These are phyloP conservation scores for Cyberlindnera maclurae DNA, from an alignment of 805 yeast species.

Conservation along the genomic window DNA sequence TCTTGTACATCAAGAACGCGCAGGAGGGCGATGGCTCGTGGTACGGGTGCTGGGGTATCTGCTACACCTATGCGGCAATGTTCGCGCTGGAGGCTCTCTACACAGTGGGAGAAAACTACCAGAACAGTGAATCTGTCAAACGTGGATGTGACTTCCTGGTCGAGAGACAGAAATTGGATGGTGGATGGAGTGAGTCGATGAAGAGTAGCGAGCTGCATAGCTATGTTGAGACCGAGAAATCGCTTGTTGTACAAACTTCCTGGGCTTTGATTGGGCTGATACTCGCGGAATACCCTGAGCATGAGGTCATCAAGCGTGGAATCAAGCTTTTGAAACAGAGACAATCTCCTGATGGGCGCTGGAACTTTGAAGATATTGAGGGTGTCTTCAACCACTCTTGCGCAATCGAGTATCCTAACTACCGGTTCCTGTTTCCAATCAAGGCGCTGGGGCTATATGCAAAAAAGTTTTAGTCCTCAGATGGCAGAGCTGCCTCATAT, in stretches of 20 bases:
- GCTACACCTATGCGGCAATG: slow-evolving; percentile 95
- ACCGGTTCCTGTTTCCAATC: slow-evolving; percentile 81
- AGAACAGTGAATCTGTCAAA: slow-evolving; percentile 52
- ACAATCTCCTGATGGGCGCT: slow-evolving; percentile 74
- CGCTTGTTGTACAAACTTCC: slow-evolving; percentile 82
- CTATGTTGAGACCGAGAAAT: slow-evolving; percentile 56
- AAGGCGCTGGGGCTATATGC: slow-evolving; percentile 82
- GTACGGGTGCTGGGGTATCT: slow-evolving; percentile 99
- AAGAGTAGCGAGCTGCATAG: slow-evolving; percentile 76
- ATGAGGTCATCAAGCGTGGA: slow-evolving; percentile 54
- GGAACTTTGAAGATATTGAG: slow-evolving; percentile 78
- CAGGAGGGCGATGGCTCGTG: slow-evolving; percentile 86
- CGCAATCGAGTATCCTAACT: slow-evolving; percentile 94
- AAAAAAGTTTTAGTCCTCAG: slow-evolving; percentile 9
- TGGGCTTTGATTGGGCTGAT: slow-evolving; percentile 86
- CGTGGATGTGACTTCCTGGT: slow-evolving; percentile 84
- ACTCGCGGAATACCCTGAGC: slow-evolving; percentile 74
- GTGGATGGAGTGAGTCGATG: slow-evolving; percentile 98
- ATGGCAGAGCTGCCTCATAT: too few relatives aligned
- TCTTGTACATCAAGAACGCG: slow-evolving; percentile 56
- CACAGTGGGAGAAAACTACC: slow-evolving; percentile 58
- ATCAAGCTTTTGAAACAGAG: slow-evolving; percentile 53
- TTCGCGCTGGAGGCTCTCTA: slow-evolving; percentile 91
- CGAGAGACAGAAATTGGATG: slow-evolving; percentile 71
- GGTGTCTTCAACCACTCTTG: slow-evolving; percentile 95